Percentiles rank a stretch among this genome's conserved stretches.
These are phyloP conservation scores for Tubosaeta brunneosetosa DNA, from an alignment of 768 basidiomycete genomes.

Conservation along the genomic window DNA sequence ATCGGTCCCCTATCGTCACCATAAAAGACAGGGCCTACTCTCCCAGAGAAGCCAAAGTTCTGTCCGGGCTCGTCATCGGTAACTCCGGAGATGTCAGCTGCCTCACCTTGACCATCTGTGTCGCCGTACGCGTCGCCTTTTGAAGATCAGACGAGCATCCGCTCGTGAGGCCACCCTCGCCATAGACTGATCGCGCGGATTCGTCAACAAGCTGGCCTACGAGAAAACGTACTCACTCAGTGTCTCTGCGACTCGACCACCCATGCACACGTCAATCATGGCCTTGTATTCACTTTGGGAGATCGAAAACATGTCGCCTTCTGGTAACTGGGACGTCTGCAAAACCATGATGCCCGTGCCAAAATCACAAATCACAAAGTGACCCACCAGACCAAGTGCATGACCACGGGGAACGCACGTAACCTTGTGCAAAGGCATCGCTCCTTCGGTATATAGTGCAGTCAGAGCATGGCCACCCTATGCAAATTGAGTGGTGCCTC, in stretches of 20 bases:
- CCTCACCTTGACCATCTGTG: conserved; percentile 84
- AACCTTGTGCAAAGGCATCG: conserved; percentile 96
- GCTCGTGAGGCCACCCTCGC: conserved; percentile 81
- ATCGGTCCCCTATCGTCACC: conserved; percentile 66
- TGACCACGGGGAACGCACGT: conserved; percentile 96
- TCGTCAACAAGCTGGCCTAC: conserved; percentile 3
- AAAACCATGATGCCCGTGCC: conserved; percentile 7
- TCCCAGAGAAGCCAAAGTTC: conserved; percentile 75
- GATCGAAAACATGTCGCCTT: conserved; percentile 69
- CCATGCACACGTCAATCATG: conserved; percentile 87
- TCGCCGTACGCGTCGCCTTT: conserved; percentile 74
- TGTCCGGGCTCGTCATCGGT: conserved; percentile 25
- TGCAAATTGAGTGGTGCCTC: conserved; percentile 8
- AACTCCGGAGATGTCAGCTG: not conserved
- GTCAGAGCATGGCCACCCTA: conserved; percentile 93
- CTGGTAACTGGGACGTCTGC: conserved; percentile 74
- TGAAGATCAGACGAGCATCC: conserved; percentile 88
- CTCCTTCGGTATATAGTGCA: conserved; percentile 89
- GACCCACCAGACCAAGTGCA: conserved; percentile 78
- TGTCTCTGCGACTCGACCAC: conserved; percentile 94
- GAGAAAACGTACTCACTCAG: conserved; percentile 48
- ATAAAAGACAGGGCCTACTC: conserved; percentile 80
- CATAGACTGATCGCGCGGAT: conserved; percentile 60
- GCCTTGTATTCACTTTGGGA: conserved; percentile 73
- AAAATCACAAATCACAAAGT: not conserved